Evolutionary conservation across 2,329 filamentous ascomycete species (phyloP).

Genomic region (Fusarium sp.): DNA sequence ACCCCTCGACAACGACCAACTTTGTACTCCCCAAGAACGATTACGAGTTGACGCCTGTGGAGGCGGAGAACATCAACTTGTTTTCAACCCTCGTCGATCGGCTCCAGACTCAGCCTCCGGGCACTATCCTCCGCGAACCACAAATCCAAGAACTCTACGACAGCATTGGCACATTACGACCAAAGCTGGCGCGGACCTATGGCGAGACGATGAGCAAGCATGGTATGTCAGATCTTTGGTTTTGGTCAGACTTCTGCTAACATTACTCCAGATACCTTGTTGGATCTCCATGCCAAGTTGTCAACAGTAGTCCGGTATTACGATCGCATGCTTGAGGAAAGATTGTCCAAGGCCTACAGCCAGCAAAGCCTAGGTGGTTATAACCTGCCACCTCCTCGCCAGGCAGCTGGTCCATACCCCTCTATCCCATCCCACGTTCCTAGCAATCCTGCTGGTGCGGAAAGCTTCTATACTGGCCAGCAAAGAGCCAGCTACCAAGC

Average conservation of each 20-base stretch:
- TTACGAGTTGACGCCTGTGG: constrained; percentile 90
- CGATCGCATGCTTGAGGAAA: constrained; percentile 96
- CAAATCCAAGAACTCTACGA: constrained; percentile 99
- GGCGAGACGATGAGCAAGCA: constrained; percentile 99
- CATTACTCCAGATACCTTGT: constrained; percentile 73
- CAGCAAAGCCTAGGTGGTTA: constrained; percentile 77
- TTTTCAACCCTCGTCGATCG: constrained; percentile 94
- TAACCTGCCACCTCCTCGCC: constrained; percentile 60
- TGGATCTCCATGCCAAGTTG: constrained; percentile 93
- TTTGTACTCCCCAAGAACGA: constrained; percentile 81
- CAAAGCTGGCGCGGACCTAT: constrained; percentile 93
- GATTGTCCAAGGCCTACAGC: constrained; percentile 89
- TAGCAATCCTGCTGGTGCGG: constrained; percentile 62
- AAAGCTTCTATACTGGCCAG: constrained; percentile 83
- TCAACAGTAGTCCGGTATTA: constrained; percentile 97
- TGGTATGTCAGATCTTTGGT: constrained; percentile 60
- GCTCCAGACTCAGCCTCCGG: constrained; percentile 91
- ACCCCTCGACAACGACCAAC: constrained; percentile 52
- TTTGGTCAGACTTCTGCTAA: constrained; percentile 22
- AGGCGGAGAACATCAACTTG: constrained; percentile 96
- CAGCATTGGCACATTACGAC: constrained; percentile 89
- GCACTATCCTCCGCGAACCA: constrained; percentile 93
- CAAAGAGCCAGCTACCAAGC: constrained; percentile 60
- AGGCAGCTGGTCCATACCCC: constrained; percentile 71
- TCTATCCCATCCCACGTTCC: constrained; percentile 66